Evolutionary conservation across 768 basidiomycete genomes (phyloP), one percentile per base, ranked within the genome.

Genomic region (Pleurotus djamor): DNA sequence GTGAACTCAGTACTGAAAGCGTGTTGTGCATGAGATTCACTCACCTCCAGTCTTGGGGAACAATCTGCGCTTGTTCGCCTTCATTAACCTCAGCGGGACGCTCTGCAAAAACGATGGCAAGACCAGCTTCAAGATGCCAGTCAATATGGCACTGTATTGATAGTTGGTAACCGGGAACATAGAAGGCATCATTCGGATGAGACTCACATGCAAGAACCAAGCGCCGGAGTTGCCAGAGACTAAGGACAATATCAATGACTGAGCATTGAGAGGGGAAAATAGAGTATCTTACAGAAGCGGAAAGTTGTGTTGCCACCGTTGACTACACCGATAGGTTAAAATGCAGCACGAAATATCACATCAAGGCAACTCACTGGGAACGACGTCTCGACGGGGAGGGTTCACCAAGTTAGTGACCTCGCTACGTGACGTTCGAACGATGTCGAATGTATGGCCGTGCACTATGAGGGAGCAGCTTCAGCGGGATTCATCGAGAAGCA

Each of bases 191-290:
- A 28, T 28, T 28, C 21, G 21, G 21, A 28, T 28, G 21, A 28
- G 21, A 28, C 54, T 43, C 28, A 56, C 54, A 57, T 79, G 79
- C 51, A 80, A 70, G 71, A 81, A 76, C 81, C 83, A 85, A 5
- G 82, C 80, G 32, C 87, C 88, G 0, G 88, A 75, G 70, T 88
- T 89, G 61, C 84, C 82, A 38, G 65, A 68, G 65, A 67, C 63
- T 63, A 35, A 45, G 6, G 9, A 32, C 16, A 17, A 5, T 33
- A 44, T 16, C 41, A 44, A 49, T 51, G 3, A 10, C 13, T 35
- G 13, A 2, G 14, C 17, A 56, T 8, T n/a, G 37, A 14, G 21
- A 28, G 1, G 21, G 21, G 21, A 28, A 28, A 28, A 38, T 33
- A 47, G 9, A 21, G 17, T 21, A 9, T 64, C 66, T 17, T 63